Evolutionary conservation across 2,329 filamentous ascomycete genomes (phyloP), one percentile per base, ranked within the genome.

Genomic region (Diaporthe caulivora): DNA sequence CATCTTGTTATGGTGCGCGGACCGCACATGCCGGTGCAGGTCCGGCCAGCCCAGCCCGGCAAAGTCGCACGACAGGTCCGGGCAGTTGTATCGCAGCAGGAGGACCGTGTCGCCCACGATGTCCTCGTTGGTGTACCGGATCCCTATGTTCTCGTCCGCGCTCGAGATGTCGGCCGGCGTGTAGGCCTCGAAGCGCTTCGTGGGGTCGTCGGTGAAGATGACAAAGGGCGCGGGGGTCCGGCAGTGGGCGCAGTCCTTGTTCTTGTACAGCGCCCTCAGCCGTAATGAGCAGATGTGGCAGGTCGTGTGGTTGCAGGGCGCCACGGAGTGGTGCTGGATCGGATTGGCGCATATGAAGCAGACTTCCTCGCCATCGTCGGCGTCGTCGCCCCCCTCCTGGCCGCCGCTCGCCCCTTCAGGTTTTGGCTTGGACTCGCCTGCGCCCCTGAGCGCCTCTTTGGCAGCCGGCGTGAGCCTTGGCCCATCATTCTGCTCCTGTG

Each of bases 261-360:
- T 97, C 86, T 98, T 98, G 85, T 98, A 99, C 57, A 99, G 86
- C 1, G 96, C 97, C 78, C 97, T 91, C 90, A 98, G 91, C 74
- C 97, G 91, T 78, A 99, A 85, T 13, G 95, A 93, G 83, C 97
- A 99, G 77, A 98, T 98, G 84, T 99, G 97, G 81, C 97, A 99
- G 64, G 96, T 98, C 72, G 94, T 90, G 84, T 99, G 97, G 83
- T 98, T 98, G 84, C 97, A 99, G 26, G 97, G 96, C 42, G 95
- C 92, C 76, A 99, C 91, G 13, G 95, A 93, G 78, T 94, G 92
- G 85, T 98, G 95, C 64, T 93, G 91, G 62, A 99, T 92, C 2
- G 92, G 91, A 77, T 95, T 98, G 72, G 97, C 96, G 84, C 97
- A 99, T 80, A 99, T 99, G 84, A 98, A 98, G 89, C 97, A 99